Evolutionary conservation across 129 eudicot genomes (phyloP), one percentile per base, ranked within the genome.

Genomic region (Rutidosis leptorrhynchoides): DNA sequence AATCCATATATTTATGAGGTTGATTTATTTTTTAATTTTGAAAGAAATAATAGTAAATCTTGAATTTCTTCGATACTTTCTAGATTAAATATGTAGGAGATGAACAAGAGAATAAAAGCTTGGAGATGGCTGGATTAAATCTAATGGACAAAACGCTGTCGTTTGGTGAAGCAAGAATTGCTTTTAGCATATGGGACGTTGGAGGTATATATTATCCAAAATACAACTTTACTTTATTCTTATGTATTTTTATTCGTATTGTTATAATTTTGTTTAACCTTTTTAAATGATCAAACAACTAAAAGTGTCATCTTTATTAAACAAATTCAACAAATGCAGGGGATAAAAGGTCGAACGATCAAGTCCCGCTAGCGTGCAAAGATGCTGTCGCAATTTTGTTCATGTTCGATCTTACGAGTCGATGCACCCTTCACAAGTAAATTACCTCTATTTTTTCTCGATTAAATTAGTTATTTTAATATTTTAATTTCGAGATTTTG

Each of bases 351-450:
- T 89, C 99, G 64, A 70, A 75, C n/a, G 93, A 83, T 77, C 97
- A 94, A 67, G 83, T 94, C 22, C 99, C 99, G 15, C 68, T 94
- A 25, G 99, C 99, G 33, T 89, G 99, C 72, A 94, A 94, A 94
- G 95, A 84, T 71, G 86, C 99, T 5, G 95, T 84, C 23, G 97
- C 99, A 63, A 84, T 94, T n/a, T 79, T 94, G 80, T 84, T 94
- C 58, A 94, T 94, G 99, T 94, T 94, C 74, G 97, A 94, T 84
- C 95, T 94, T 17, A 94, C 99, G 11, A 89, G 95, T 59, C 84
- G 99, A 27, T 78, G 95, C 73, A 89, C 99, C 11, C 84, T 94
- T 20, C 72, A 89, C 70, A 94, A 86, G 99, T 94, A 79, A 35
- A 8, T 43, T 16, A 56, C 29, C 46, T 63, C 46, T 63, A 0